Percentiles rank a stretch among this genome's conserved stretches.
These are phyloP conservation scores for Bruguiera parviflora DNA, from an alignment of 345 rosid species.

Conservation along the genomic window DNA sequence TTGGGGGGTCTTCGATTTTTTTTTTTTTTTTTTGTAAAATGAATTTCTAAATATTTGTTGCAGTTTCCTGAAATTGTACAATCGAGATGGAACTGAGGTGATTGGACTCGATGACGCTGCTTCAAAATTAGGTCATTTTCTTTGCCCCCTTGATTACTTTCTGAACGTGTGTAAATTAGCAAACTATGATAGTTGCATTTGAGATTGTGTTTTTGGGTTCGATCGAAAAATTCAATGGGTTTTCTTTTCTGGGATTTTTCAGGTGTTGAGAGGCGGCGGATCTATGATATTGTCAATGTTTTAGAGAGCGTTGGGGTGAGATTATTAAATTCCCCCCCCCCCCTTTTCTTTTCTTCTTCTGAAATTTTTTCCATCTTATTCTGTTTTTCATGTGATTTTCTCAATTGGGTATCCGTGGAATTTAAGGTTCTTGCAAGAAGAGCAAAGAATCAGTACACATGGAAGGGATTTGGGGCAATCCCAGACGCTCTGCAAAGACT, in stretches of 20 bases:
- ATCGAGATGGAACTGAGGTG: constrained; percentile 56
- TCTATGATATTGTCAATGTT: constrained; percentile 34
- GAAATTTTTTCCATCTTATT: background rate
- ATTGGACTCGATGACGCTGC: constrained; percentile 92
- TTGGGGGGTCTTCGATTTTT: background rate
- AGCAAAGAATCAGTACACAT: constrained; percentile 65
- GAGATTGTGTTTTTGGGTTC: background rate
- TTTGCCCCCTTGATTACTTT: background rate
- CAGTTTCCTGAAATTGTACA: constrained; percentile 75
- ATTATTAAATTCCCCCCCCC: background rate
- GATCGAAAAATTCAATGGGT: background rate
- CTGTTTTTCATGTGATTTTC: background rate
- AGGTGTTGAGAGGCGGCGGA: constrained; percentile 37
- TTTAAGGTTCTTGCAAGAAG: constrained; percentile 27
- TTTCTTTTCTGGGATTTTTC: background rate
- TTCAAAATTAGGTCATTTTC: constrained; percentile 49
- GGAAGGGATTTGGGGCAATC: constrained; percentile 78
- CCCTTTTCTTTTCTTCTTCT: background rate
- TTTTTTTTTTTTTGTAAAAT: background rate
- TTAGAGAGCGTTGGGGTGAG: constrained; percentile 35
- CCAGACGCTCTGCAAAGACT: constrained; percentile 57
- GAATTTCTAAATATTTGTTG: background rate
- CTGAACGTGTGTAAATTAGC: background rate
- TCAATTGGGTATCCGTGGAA: background rate
- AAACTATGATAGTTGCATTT: background rate